Percentiles rank a stretch among this genome's conserved stretches.
Conservation (phyloP, 345 rosid species). For the Acer campestre region DNA sequence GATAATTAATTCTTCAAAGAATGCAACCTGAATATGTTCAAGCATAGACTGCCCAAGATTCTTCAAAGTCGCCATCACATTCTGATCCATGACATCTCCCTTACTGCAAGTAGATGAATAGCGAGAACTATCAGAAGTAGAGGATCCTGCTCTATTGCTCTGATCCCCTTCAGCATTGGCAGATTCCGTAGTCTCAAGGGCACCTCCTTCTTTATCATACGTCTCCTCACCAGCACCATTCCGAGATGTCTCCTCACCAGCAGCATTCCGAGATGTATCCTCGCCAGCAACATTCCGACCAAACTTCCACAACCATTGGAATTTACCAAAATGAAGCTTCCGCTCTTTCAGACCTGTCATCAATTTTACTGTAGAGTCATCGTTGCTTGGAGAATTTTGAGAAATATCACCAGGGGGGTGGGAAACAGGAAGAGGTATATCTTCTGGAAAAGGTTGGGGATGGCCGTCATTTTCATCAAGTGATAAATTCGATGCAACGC, state of each 20-base stretch:
- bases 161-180: constrained; percentile 30
- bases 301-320: constrained; percentile 95
- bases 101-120: constrained; percentile 39
- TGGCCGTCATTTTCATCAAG: constrained; percentile 47
- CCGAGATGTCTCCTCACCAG: constrained; percentile 49
- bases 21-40: constrained; percentile 90
- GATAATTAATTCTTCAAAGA: not conserved
- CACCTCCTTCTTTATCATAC: constrained; percentile 37
- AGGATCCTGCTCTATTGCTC: constrained; percentile 31
- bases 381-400: constrained; percentile 32
- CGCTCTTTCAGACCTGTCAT: constrained; percentile 46
- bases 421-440: constrained; percentile 58
- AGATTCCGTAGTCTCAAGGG: constrained; percentile 39
- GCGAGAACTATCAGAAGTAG: constrained; percentile 35
- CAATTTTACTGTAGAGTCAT: constrained; percentile 34
- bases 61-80: constrained; percentile 65
- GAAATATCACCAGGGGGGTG: constrained; percentile 41
- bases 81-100: constrained; percentile 66
- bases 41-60: constrained; percentile 91
- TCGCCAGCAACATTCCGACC: constrained; percentile 56
- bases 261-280: constrained; percentile 48
- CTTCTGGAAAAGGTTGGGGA: constrained; percentile 37
- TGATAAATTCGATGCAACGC: constrained; percentile 56
- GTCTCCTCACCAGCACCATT: constrained; percentile 43
- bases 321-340: constrained; percentile 61